These are phyloP conservation scores for Coemansia sp. DNA, from an alignment of 192 early-diverging fungal genomes.

Conservation along the genomic window DNA sequence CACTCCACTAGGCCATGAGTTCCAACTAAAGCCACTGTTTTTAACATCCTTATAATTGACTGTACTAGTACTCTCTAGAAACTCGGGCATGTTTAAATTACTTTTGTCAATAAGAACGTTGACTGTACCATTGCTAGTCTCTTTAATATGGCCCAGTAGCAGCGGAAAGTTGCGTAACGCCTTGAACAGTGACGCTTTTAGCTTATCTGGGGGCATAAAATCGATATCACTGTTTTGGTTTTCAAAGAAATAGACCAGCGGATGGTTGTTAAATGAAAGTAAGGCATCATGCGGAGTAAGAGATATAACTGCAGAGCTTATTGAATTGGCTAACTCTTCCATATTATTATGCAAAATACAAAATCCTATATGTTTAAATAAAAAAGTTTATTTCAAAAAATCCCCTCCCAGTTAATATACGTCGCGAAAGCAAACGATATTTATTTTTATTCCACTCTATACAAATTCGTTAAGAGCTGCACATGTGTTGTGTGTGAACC, in stretches of 20 bases:
- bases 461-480: too few species aligned
- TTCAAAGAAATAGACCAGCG: conserved; percentile 44
- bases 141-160: conserved; percentile 25
- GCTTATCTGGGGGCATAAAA: conserved; percentile 30
- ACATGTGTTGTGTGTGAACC: too few species aligned
- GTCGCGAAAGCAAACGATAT: too few species aligned
- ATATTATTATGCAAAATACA: too few species aligned
- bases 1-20: conserved; percentile 18
- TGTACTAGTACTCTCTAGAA: conserved; percentile 21
- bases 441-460: too few species aligned
- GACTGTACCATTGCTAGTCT: neutral
- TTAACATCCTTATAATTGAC: conserved; percentile 16
- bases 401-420: too few species aligned
- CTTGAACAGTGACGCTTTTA: conserved; percentile 20
- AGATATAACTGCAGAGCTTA: neutral
- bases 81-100: conserved; percentile 40
- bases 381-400: too few species aligned
- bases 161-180: conserved; percentile 40
- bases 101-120: conserved; percentile 23
- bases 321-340: too few species aligned
- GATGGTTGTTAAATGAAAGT: conserved; percentile 40
- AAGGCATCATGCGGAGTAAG: conserved; percentile 38
- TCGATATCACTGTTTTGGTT: conserved; percentile 6
- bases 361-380: too few species aligned
- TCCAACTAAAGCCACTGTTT: conserved; percentile 16